Percentiles rank a stretch among this genome's conserved stretches.
phyloP scores from a whole-genome alignment of 192 early-diverging fungal species.

The Coemansia sp. region DNA sequence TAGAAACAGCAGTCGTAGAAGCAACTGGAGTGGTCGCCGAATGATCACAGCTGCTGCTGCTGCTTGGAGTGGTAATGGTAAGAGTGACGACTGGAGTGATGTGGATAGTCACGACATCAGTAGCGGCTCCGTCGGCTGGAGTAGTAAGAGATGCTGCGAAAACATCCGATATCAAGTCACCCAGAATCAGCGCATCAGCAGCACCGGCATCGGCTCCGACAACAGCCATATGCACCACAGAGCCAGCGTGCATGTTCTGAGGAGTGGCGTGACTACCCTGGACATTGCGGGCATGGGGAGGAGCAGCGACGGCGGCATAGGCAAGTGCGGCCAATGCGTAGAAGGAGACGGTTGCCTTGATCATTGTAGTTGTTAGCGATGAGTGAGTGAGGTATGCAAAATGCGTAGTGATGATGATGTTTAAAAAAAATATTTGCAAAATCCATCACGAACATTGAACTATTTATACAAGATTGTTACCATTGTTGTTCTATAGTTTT shows the following conservation, averaged over 20 bases:
- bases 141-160: not conserved
- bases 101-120: not conserved
- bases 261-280: not conserved
- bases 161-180: not conserved
- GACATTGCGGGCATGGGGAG: not conserved
- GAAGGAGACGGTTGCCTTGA: slow-evolving; percentile 11
- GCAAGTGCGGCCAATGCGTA: slow-evolving; percentile 10
- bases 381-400: not conserved
- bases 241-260: not conserved
- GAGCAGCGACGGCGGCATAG: not conserved
- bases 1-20: not conserved
- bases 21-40: not conserved
- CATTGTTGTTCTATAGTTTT: too few species aligned
- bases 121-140: not conserved
- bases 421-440: not conserved
- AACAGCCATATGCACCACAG: not conserved
- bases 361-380: slow-evolving; percentile 2
- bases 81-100: not conserved
- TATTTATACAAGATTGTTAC: not conserved
- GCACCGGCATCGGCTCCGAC: not conserved
- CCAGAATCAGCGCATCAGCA: not conserved
- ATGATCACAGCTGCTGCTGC: not conserved
- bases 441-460: not conserved
- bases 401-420: not conserved
- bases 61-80: not conserved